Base-by-base conservation (phyloP, 2,329 filamentous ascomycete genomes). In the Emericellopsis atlantica region DNA sequence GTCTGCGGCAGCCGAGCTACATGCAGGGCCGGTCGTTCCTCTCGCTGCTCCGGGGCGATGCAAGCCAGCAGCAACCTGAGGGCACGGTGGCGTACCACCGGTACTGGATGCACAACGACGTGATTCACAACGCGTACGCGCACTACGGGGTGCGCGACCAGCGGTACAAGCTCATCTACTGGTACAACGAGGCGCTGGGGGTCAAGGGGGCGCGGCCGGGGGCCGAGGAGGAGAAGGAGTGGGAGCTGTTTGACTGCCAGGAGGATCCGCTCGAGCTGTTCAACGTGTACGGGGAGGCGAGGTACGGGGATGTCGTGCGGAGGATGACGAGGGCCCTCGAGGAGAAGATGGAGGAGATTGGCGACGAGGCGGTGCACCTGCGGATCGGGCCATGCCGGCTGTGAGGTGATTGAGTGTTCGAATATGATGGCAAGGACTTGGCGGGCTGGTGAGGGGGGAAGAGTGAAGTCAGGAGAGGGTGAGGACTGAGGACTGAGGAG, bases 31-130 rank as follows among this genome's bases (percentile, higher is more conserved):
- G 55, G 0, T 66, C 63, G 0, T 71, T 74, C 48, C 52, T 56
- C 0, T 2, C 41, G 0, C 48, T 70, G 1, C 43, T 72, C 1
- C 47, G 52, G 11, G 59, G 60, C n/a, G n/a, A n/a, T n/a, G n/a
- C n/a, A n/a, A n/a, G n/a, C n/a, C n/a, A n/a, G n/a, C n/a, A n/a
- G n/a, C n/a, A n/a, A n/a, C n/a, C n/a, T n/a, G n/a, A n/a, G n/a
- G n/a, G n/a, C n/a, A n/a, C n/a, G n/a, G 56, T 72, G 0, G 70
- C 69, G 0, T 74, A 73, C 43, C 69, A 75, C 43, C 61, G 69
- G 0, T 74, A 74, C 52, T 74, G 69, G 69, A 74, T 74, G 70
- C 66, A 74, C 49, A 60, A 61, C 18, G 69, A 74, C 42, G 51
- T 59, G 0, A 66, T 69, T 8, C 69, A 74, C 44, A 48, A 70